Conservation (phyloP, 2,329 filamentous ascomycete genomes). For the Pleoardoris graminearum region DNA sequence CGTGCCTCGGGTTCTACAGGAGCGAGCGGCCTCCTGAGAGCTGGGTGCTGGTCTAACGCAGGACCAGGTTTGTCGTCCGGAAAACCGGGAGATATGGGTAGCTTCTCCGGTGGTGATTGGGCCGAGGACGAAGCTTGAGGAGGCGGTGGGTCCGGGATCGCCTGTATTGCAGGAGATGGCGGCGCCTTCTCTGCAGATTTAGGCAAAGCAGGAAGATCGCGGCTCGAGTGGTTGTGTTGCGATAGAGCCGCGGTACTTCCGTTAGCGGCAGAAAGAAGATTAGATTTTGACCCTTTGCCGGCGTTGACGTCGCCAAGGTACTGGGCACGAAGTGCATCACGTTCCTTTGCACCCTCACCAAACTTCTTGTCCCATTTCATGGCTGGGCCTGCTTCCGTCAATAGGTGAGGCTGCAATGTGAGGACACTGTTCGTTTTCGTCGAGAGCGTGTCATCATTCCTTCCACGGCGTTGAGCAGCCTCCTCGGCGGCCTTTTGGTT, state of each 20-base stretch:
- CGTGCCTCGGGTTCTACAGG: slow-evolving; percentile 17
- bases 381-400: slow-evolving; percentile 85
- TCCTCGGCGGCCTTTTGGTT: slow-evolving; percentile 58
- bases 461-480: slow-evolving; percentile 59
- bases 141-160: slow-evolving; percentile 10
- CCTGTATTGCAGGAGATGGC: slow-evolving; percentile 34
- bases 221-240: slow-evolving; percentile 33
- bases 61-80: slow-evolving; percentile 35
- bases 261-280: slow-evolving; percentile 43
- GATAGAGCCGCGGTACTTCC: slow-evolving; percentile 34
- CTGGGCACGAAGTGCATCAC: slow-evolving; percentile 79
- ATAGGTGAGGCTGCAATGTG: slow-evolving; percentile 81
- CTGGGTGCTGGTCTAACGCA: slow-evolving; percentile 47
- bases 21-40: slow-evolving; percentile 39
- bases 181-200: slow-evolving; percentile 31
- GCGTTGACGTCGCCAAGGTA: slow-evolving; percentile 76
- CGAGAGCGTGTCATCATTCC: slow-evolving; percentile 57
- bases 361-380: slow-evolving; percentile 98
- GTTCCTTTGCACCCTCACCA: slow-evolving; percentile 88
- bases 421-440: slow-evolving; percentile 86
- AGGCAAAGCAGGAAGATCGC: slow-evolving; percentile 50
- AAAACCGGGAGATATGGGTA: slow-evolving; percentile 13
- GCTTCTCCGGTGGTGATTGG: slow-evolving; percentile 36
- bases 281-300: slow-evolving; percentile 66
- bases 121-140: slow-evolving; percentile 40